Evolutionary conservation across 2,329 filamentous ascomycete species (phyloP).

Genomic region (Malbranchea zuffiana): DNA sequence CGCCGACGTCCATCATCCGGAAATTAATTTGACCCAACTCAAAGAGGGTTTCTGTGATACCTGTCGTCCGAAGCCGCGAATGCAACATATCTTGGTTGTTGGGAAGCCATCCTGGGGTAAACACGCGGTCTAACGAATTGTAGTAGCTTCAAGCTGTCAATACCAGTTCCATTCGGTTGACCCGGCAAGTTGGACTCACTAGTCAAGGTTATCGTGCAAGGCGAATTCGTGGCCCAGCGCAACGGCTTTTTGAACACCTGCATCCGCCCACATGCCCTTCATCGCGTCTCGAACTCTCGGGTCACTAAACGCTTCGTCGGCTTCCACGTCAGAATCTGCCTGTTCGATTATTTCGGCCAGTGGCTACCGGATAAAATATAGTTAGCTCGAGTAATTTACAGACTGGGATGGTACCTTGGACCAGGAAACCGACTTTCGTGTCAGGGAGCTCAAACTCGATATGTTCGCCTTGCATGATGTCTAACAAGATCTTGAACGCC

Average conservation of each 20-base stretch:
- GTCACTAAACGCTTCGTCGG: constrained; percentile 66
- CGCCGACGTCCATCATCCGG: constrained; percentile 92
- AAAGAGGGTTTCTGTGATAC: constrained; percentile 91
- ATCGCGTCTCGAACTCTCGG: constrained; percentile 57
- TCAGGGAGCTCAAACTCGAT: constrained; percentile 67
- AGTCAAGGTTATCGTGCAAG: constrained; percentile 86
- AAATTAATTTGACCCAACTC: constrained; percentile 86
- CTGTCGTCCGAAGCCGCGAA: constrained; percentile 80
- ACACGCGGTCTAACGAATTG: constrained; percentile 62
- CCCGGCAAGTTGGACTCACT: constrained; percentile 49
- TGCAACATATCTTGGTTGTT: constrained; percentile 91
- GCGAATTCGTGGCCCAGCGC: constrained; percentile 92
- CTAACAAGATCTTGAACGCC: constrained; percentile 79
- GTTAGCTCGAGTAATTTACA: no score
- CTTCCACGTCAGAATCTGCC: constrained; percentile 65
- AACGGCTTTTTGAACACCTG: constrained; percentile 76
- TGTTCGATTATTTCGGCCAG: constrained; percentile 66
- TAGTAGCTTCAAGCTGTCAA: constrained; percentile 68
- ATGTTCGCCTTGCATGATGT: constrained; percentile 78
- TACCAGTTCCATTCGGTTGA: neutral
- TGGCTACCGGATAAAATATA: constrained; percentile 48
- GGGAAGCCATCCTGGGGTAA: constrained; percentile 68
- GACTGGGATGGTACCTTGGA: neutral
- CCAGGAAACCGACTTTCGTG: constrained; percentile 55
- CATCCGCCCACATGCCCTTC: constrained; percentile 72